Evolutionary conservation across 2,329 filamentous ascomycete species (phyloP).

Genomic region (Diaporthe aspalathi): DNA sequence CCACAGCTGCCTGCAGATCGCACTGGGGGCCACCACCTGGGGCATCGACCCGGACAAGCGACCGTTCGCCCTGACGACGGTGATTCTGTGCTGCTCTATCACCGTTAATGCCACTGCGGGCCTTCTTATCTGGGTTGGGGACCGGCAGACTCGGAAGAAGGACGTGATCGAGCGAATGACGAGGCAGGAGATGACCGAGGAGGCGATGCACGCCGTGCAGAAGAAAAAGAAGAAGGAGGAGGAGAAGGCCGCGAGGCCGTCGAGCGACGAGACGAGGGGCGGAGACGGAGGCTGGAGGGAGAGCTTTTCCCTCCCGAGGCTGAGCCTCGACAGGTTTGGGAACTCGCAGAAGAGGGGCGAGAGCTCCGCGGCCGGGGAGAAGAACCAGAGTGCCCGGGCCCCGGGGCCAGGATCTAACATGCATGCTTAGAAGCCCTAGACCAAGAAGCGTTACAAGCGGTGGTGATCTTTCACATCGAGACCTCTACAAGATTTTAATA

Average conservation of each 20-base stretch:
- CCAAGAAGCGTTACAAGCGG: neutral
- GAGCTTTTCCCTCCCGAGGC: constrained; percentile 30
- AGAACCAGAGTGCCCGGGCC: neutral
- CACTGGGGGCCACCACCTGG: constrained; percentile 83
- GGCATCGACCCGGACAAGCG: constrained; percentile 77
- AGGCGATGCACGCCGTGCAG: constrained; percentile 63
- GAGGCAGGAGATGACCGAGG: constrained; percentile 77
- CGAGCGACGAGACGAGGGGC: constrained; percentile 15
- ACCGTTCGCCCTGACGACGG: constrained; percentile 79
- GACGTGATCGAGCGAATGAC: constrained; percentile 83
- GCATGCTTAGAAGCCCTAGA: constrained; percentile 6
- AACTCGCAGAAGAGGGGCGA: constrained; percentile 19
- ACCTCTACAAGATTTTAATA: constrained; percentile 6
- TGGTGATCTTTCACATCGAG: neutral
- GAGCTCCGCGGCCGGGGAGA: constrained; percentile 19
- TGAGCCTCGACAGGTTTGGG: constrained; percentile 36
- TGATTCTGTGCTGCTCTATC: constrained; percentile 84
- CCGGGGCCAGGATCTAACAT: neutral
- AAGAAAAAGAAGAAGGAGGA: constrained; percentile 53
- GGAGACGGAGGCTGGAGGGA: constrained; percentile 26
- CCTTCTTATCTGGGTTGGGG: constrained; percentile 80
- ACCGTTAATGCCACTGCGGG: constrained; percentile 82
- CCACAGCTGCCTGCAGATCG: constrained; percentile 83
- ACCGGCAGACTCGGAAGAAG: constrained; percentile 84
- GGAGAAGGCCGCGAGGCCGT: constrained; percentile 24